phyloP scores from a whole-genome alignment of 2,329 filamentous ascomycete species.

The Cytospora chrysosperma region DNA sequence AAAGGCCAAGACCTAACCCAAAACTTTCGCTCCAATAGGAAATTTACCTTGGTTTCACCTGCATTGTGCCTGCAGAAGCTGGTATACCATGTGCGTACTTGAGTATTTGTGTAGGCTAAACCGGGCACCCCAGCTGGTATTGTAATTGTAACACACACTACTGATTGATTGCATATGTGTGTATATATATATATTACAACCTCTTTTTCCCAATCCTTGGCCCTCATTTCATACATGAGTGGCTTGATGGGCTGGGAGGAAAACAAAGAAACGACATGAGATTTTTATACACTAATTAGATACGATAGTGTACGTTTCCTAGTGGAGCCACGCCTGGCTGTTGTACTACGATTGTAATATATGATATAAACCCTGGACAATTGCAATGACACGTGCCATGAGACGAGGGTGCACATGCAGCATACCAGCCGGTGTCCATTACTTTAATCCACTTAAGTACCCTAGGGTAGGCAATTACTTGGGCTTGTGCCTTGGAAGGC shows the following conservation, averaged over 20 bases:
- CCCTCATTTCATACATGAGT: background rate
- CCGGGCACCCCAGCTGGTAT: conserved; percentile 6
- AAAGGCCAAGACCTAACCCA: background rate
- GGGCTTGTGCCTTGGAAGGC: too few relatives aligned
- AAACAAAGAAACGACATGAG: background rate
- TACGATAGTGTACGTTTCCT: background rate
- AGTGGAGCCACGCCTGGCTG: background rate
- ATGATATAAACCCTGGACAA: background rate
- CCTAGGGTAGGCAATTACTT: too few relatives aligned
- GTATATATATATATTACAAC: too few relatives aligned
- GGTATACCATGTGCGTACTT: too few relatives aligned
- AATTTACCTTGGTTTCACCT: conserved; percentile 4
- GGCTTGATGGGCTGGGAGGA: background rate
- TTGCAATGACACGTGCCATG: background rate
- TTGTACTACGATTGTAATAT: background rate
- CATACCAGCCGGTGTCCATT: background rate
- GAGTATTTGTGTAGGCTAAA: background rate
- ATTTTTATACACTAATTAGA: too few relatives aligned
- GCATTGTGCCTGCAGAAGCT: conserved; percentile 16
- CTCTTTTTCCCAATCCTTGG: background rate
- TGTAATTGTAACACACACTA: background rate
- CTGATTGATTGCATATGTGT: too few relatives aligned
- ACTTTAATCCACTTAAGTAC: too few relatives aligned
- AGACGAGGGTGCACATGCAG: background rate
- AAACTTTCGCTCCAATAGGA: background rate